Percentiles rank a stretch among this genome's conserved stretches.
Evolutionary conservation across 129 eudicot genomes (phyloP).

Genomic region (Saposhnikovia divaricata): DNA sequence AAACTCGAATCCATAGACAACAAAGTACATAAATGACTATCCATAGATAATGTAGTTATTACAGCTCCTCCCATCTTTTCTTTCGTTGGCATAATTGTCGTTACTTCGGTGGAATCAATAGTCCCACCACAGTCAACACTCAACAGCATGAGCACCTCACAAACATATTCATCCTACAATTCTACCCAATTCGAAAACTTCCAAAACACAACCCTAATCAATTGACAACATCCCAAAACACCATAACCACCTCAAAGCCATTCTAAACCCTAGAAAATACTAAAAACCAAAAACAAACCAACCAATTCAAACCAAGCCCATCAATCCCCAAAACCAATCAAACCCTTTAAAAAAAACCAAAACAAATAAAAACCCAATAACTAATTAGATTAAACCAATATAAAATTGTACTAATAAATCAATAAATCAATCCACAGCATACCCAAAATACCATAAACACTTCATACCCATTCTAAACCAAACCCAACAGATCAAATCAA

Average conservation of each 20-base stretch:
- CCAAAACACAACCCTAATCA: neutral
- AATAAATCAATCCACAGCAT: conserved; percentile 23
- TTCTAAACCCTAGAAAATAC: neutral
- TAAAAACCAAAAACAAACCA: neutral
- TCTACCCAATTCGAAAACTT: conserved; percentile 22
- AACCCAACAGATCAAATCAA: neutral
- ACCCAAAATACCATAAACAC: conserved; percentile 7
- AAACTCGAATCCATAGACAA: conserved; percentile 68
- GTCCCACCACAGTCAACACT: conserved; percentile 50
- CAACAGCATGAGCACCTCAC: conserved; percentile 46
- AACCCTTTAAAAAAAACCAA: neutral
- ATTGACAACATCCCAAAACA: conserved; percentile 16
- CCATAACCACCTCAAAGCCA: conserved; percentile 13
- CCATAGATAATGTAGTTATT: conserved; percentile 63
- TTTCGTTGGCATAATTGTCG: conserved; percentile 48
- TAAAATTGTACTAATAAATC: neutral
- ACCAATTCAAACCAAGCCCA: neutral
- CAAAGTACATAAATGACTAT: conserved; percentile 50
- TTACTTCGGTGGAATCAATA: conserved; percentile 38
- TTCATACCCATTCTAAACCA: neutral
- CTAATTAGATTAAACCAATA: neutral
- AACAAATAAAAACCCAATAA: neutral
- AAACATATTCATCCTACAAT: conserved; percentile 24
- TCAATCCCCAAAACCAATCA: neutral
- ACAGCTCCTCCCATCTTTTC: conserved; percentile 46